phyloP scores from a whole-genome alignment of 352 stramenopile genomes.

The Globisporangium parvum region DNA sequence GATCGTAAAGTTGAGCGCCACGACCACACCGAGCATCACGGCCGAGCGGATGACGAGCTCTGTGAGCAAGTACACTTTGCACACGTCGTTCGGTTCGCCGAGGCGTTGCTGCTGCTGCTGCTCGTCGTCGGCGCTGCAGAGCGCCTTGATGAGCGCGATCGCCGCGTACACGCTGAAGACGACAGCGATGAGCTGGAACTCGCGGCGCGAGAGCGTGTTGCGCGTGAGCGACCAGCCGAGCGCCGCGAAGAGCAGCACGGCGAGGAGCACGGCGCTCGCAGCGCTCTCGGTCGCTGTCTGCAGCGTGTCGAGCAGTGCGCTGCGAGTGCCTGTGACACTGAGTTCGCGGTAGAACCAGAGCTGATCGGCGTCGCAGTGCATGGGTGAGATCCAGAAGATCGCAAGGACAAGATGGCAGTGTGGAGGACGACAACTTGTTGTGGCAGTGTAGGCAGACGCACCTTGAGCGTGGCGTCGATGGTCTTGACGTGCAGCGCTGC shows the following conservation, averaged over 20 bases:
- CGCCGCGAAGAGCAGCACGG: constrained; percentile 40
- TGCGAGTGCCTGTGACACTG: constrained; percentile 26
- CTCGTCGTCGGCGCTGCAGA: constrained; percentile 20
- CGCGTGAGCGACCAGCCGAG: constrained; percentile 63
- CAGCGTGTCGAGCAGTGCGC: constrained; percentile 22
- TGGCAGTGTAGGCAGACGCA: no score
- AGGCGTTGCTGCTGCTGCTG: constrained; percentile 19
- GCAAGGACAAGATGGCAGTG: no score
- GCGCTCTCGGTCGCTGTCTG: constrained; percentile 35
- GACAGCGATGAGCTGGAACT: constrained; percentile 28
- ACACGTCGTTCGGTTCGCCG: constrained; percentile 23
- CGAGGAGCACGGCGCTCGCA: constrained; percentile 29
- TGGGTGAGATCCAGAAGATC: background rate
- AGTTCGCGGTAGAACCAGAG: constrained; percentile 44
- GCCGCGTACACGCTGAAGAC: constrained; percentile 35
- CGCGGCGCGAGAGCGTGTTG: constrained; percentile 29
- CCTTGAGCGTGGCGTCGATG: constrained; percentile 41
- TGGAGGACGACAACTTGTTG: no score
- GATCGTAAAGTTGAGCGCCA: constrained; percentile 66
- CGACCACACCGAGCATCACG: constrained; percentile 57
- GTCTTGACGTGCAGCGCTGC: constrained; percentile 41
- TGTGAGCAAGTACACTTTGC: constrained; percentile 52
- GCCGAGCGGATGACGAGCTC: constrained; percentile 64
- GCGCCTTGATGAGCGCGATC: constrained; percentile 36
- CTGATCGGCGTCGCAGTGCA: constrained; percentile 6